A percentile compares a stretch with the other conserved stretches of the same genome.
These are phyloP conservation scores for Podospora sp. DNA, from an alignment of 495 filamentous ascomycete species.

Conservation along the genomic window DNA sequence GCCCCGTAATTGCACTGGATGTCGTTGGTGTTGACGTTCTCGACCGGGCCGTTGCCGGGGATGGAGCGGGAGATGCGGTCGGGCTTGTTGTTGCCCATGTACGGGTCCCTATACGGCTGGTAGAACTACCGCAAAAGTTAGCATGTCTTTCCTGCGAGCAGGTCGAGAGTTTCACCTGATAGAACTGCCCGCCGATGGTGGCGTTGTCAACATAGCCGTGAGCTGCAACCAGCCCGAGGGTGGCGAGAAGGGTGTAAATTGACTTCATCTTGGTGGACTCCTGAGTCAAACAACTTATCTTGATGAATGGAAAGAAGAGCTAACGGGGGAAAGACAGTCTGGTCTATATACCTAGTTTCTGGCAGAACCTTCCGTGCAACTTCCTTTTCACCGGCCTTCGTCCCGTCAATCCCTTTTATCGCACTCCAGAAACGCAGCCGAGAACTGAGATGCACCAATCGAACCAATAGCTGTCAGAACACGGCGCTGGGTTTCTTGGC, in stretches of 20 bases:
- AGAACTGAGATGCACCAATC: too few species aligned
- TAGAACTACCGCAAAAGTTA: constrained; percentile 25
- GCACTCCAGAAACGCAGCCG: too few species aligned
- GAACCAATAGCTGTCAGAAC: too few species aligned
- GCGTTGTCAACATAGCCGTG: constrained; percentile 63
- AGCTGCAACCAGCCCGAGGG: constrained; percentile 56
- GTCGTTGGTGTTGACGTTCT: constrained; percentile 48
- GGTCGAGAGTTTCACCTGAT: constrained; percentile 23
- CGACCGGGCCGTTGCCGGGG: constrained; percentile 54
- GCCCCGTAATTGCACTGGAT: constrained; percentile 52
- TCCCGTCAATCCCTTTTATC: too few species aligned
- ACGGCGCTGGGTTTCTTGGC: too few species aligned
- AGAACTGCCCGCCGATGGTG: constrained; percentile 47
- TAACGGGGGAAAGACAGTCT: too few species aligned
- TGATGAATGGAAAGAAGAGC: too few species aligned
- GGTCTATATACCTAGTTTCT: too few species aligned
- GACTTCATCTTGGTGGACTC: constrained; percentile 32
- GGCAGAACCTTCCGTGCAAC: too few species aligned
- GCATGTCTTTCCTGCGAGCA: not conserved
- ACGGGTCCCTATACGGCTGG: constrained; percentile 53
- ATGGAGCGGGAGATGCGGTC: constrained; percentile 50
- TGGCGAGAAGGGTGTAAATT: constrained; percentile 48
- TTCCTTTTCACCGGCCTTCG: too few species aligned
- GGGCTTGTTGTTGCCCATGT: constrained; percentile 38
- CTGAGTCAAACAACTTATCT: too few species aligned